Percentiles rank a stretch among this genome's conserved stretches.
These are phyloP conservation scores for Claviceps sp. DNA, from an alignment of 2,329 filamentous ascomycete species.

Conservation along the genomic window DNA sequence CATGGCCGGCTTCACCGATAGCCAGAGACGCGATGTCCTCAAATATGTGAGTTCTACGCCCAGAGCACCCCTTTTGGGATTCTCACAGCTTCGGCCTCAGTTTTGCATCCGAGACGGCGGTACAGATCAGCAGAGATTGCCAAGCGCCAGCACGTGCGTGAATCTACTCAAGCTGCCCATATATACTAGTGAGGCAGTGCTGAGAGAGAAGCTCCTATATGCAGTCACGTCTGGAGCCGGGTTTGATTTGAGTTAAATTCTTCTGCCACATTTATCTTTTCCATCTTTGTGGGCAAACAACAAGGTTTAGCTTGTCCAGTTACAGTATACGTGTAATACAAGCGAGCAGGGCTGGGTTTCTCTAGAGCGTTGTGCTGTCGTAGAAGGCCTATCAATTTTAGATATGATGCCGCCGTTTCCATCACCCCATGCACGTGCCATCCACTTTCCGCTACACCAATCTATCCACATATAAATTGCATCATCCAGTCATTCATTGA, in stretches of 20 bases:
- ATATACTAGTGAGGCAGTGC: conserved; percentile 50
- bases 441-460: not conserved
- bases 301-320: not conserved
- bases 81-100: conserved; percentile 67
- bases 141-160: conserved; percentile 91
- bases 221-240: conserved; percentile 82
- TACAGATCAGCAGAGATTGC: conserved; percentile 52
- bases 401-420: not conserved
- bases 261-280: not conserved
- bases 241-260: conserved; percentile 62
- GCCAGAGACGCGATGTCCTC: conserved; percentile 70
- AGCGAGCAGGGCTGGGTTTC: not conserved
- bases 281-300: not conserved
- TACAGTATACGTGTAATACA: not conserved
- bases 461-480: not conserved
- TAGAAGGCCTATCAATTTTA: not conserved
- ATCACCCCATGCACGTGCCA: not conserved
- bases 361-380: not conserved
- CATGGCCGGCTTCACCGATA: conserved; percentile 61
- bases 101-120: conserved; percentile 80
- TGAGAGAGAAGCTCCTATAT: conserved; percentile 77
- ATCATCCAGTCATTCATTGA: conserved; percentile 17
- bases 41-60: conserved; percentile 95
- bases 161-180: conserved; percentile 86
- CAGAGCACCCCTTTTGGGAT: conserved; percentile 77